Percentiles rank a stretch among this genome's conserved stretches.
These are phyloP conservation scores for Apostasia ramifera DNA, from an alignment of 106 monocot species.

Conservation along the genomic window DNA sequence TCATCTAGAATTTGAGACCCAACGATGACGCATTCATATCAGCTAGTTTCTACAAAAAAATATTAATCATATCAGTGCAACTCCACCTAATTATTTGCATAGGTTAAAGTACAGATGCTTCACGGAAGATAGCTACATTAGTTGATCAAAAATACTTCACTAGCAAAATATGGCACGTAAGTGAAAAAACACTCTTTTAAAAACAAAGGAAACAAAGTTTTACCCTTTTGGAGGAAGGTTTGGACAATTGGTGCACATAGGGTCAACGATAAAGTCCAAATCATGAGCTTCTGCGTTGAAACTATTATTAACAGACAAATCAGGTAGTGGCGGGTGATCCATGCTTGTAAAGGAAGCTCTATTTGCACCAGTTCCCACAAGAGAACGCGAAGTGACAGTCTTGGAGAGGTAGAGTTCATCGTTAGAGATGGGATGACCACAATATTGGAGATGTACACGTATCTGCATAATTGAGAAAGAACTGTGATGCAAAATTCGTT, in stretches of 20 bases:
- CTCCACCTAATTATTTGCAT: too few relatives aligned
- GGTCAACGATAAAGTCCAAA: conserved; percentile 55
- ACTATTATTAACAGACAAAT: conserved; percentile 1
- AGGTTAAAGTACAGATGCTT: too few relatives aligned
- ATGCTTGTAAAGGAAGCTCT: conserved; percentile 21
- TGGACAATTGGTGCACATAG: conserved; percentile 93
- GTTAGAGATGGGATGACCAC: conserved; percentile 84
- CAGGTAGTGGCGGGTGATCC: not conserved
- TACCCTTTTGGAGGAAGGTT: conserved; percentile 79
- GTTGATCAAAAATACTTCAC: too few relatives aligned
- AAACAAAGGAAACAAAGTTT: not conserved
- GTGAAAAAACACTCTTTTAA: too few relatives aligned
- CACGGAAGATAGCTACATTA: too few relatives aligned
- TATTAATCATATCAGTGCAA: too few relatives aligned
- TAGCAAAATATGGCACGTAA: too few relatives aligned
- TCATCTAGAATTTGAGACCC: too few relatives aligned
- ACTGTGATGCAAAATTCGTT: too few relatives aligned
- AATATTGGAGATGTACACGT: conserved; percentile 87
- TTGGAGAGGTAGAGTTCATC: conserved; percentile 64
- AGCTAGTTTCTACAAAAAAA: too few relatives aligned
- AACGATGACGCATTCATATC: too few relatives aligned
- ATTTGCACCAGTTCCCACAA: conserved; percentile 36
- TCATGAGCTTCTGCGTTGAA: not conserved
- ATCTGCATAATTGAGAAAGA: conserved; percentile 40
- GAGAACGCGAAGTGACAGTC: conserved; percentile 31